Evolutionary conservation across 1,284 basidiomycete genomes (phyloP), one percentile per base, ranked within the genome.

Genomic region (Vanrija sp.): DNA sequence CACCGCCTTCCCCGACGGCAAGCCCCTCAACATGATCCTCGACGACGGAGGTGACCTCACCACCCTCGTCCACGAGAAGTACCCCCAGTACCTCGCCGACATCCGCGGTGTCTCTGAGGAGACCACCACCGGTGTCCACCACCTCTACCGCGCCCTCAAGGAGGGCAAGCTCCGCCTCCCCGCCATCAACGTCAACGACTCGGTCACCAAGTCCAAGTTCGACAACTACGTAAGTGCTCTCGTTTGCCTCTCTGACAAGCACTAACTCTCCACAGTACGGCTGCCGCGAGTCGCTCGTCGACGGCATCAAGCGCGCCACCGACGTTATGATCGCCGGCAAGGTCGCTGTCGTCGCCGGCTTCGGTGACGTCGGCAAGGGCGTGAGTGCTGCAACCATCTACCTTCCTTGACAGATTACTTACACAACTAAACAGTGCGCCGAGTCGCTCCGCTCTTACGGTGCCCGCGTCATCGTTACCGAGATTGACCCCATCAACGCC

Each of bases 301-400:
- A 99, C 77, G 95, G 95, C 74, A 98, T 99, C 83, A 99, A 99
- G 85, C 92, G 95, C 75, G 95, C 95, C 59, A 99, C 95, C 67
- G 95, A 99, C 78, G 92, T 99, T 77, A 99, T 99, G 95, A 86
- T 98, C 75, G 96, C 96, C 69, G 95, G 95, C 58, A 99, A 99
- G 82, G 91, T 98, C 65, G 94, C 94, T 57, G 89, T 98, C 63
- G 95, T 99, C 67, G 95, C 95, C 67, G 95, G 95, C 60, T 99
- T 89, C 78, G 95, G 95, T 82, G 95, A 99, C 73, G 95, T 99
- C 69, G 95, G 95, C 67, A 99, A 99, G 81, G 95, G 95, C 61
- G 24, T 25, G 24, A 25, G 24, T 25, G 24, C 24, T 43, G 22
- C 23, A 18, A 20, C 41, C 41, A 14, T 41, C 41, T 41, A 41